Evolutionary conservation across 768 basidiomycete species (phyloP), one percentile per base, ranked within the genome.

Genomic region (Termitomyces sp.): DNA sequence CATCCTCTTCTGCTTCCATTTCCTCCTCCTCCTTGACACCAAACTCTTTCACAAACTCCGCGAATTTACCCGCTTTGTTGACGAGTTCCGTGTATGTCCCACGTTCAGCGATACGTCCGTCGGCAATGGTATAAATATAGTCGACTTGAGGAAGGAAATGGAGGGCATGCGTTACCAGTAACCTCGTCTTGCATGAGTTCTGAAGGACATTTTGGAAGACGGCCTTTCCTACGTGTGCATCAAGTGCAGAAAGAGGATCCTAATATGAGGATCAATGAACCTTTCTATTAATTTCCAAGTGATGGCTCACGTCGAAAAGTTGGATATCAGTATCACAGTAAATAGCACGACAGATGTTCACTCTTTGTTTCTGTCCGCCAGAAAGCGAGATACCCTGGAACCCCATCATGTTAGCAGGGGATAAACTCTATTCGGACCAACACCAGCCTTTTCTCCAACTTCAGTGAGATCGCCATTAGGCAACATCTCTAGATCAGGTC

Each of bases 131-230:
- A 64, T 85, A 85, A 65, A 98, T 87, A 65, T 90, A 89, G 68
- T 96, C 93, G 26, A 91, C 90, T 54, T 88, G 77, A 1, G 90
- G 88, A 24, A 98, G 79, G 74, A 95, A 90, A 69, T 96, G 93
- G 9, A 96, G 76, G 1, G 90, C 92, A 64, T 96, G 93, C 0
- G 94, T 98, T 45, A 96, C 93, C 50, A 98, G 82, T 45, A 98
- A 76, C 28, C 91, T 81, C 8, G 94, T 96, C 67, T 91, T 92
- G 43, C 77, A 80, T 5, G 73, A 72, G 15, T 77, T 81, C 54
- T 83, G 76, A 46, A 96, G 78, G 11, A 93, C 88, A 55, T 94
- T 86, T 64, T 89, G 82, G 73, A 96, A 93, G 14, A 95, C 84
- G 3, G 83, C 79, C 67, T 89, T 90, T 40, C 93, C 93, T 47